Base-by-base conservation (phyloP, 1,139 yeast genomes). In the Waltiozyma sp. region DNA sequence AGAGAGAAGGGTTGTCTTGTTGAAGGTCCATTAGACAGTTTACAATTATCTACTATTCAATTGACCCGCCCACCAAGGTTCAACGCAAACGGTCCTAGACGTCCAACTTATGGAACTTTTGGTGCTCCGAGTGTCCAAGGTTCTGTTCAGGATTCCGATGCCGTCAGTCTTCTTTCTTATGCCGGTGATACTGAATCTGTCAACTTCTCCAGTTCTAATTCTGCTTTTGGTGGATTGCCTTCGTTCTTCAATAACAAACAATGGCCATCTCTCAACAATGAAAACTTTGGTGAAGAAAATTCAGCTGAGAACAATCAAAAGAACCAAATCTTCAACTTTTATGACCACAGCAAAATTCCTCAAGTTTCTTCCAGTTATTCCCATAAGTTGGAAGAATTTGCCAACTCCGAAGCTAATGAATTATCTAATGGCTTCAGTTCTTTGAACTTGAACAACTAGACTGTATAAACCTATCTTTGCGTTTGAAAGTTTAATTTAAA, bases 1-100 rank as follows among this genome's bases (percentile, higher is more conserved):
- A 72, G 95, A 61, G 93, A 85, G 56, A 76, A 75, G 49, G 95
- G 95, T 2, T 83, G 93, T 61, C 69, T 89, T 41, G 96, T 89
- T 28, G 96, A 89, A 60, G 97, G 97, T n/a, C 78, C 88, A 2
- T 68, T 89, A 52, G 91, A 83, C 47, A 83, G 80, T 54, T 69
- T 89, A 49, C 93, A 83, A 57, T 67, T 83, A 39, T 80, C 86
- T 45, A 72, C 77, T 55, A 80, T 85, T 23, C 88, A 77, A 51
- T 66, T 83, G 50, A 57, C 65, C 3, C 61, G 64, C 47, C 60
- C 67, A 10, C 56, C 53, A 26, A 47, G 43, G 31, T 43, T 39
- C 43, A 47, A 41, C 38, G 38, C 31, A 9, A 49, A 47, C 42
- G 46, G 28, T 40, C 40, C 40, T 35, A 48, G 28, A 28, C 50